Evolutionary conservation across 805 yeast species (phyloP), one percentile per base, ranked within the genome.

Genomic region (Isabelozyma rhagii): DNA sequence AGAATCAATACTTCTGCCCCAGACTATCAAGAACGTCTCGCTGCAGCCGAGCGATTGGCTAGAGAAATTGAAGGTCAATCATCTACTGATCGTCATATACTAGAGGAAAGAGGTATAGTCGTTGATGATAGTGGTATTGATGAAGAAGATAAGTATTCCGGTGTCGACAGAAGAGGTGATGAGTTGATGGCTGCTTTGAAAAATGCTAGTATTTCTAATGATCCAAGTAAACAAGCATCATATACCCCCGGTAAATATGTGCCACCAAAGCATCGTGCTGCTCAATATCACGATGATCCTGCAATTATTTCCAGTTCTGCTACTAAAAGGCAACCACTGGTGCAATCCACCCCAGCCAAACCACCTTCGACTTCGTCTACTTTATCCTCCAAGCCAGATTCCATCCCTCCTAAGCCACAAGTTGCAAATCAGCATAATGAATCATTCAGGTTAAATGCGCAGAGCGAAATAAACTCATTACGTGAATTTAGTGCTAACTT

Each of bases 121-220:
- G 79, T 87, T 39, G 96, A 89, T 63, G 97, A 89, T 61, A 81
- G 87, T 51, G 96, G 96, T 14, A 56, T 89, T 57, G 98, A 94
- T 67, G 99, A 94, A 71, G 99, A 94, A 67, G 97, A 92, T 67
- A 88, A 88, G 68, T 94, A 92, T 63, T 90, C 97, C 4, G 97
- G 97, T 46, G 99, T 91, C 43, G 84, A 79, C 51, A 81, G 94
- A 60, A 74, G 83, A 49, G 80, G 79, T 27, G 72, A 67, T 43
- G 79, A 75, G 48, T 66, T 77, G 50, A 74, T 76, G 77, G 80
- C 80, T 4, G 76, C 80, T 6, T 68, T 77, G 44, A 68, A 66
- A 53, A 64, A 62, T 17, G 65, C 69, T 14, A 60, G 57, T 38
- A 54, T 67, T 13, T 55, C 68, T 8, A 42, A 42, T 25, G 67